These are phyloP conservation scores for Spiromastix sp. DNA, from an alignment of 2,329 filamentous ascomycete genomes.

Conservation along the genomic window DNA sequence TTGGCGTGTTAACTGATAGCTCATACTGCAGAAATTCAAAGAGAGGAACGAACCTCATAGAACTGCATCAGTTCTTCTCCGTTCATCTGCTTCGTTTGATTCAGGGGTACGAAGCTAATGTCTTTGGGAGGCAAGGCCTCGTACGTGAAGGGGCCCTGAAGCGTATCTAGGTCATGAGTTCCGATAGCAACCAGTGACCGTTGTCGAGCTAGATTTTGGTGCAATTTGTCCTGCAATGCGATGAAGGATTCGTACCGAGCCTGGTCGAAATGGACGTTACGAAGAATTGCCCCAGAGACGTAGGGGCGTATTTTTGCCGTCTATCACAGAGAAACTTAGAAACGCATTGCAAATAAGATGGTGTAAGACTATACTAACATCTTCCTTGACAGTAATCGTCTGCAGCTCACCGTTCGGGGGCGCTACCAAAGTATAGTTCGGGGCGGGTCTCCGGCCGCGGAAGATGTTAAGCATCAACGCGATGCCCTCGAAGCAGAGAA, in stretches of 20 bases:
- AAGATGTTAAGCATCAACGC: slow-evolving; percentile 94
- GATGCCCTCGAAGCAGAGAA: slow-evolving; percentile 96
- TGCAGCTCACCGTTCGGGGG: slow-evolving; percentile 65
- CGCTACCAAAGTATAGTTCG: slow-evolving; percentile 66
- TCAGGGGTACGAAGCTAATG: slow-evolving; percentile 82
- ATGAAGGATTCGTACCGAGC: slow-evolving; percentile 96
- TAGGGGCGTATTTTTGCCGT: slow-evolving; percentile 75
- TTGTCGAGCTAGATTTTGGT: slow-evolving; percentile 89
- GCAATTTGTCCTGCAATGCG: slow-evolving; percentile 90
- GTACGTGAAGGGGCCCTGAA: slow-evolving; percentile 93
- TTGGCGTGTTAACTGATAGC: slow-evolving; percentile 10
- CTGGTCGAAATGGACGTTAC: slow-evolving; percentile 84
- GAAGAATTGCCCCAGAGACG: slow-evolving; percentile 78
- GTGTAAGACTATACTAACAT: slow-evolving; percentile 30
- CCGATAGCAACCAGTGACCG: slow-evolving; percentile 93
- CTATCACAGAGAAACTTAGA: slow-evolving; percentile 21
- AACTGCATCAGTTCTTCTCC: slow-evolving; percentile 84
- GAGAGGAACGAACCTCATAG: slow-evolving; percentile 54
- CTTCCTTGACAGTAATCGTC: slow-evolving; percentile 67
- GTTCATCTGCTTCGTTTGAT: slow-evolving; percentile 82
- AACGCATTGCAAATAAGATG: slow-evolving; percentile 3
- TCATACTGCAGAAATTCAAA: background rate
- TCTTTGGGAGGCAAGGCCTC: slow-evolving; percentile 85
- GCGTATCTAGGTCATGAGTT: slow-evolving; percentile 88
- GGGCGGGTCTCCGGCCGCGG: slow-evolving; percentile 61